Percentiles rank a stretch among this genome's conserved stretches.
phyloP scores from a whole-genome alignment of 805 yeast species.

The Saccharomycopsis amapae region DNA sequence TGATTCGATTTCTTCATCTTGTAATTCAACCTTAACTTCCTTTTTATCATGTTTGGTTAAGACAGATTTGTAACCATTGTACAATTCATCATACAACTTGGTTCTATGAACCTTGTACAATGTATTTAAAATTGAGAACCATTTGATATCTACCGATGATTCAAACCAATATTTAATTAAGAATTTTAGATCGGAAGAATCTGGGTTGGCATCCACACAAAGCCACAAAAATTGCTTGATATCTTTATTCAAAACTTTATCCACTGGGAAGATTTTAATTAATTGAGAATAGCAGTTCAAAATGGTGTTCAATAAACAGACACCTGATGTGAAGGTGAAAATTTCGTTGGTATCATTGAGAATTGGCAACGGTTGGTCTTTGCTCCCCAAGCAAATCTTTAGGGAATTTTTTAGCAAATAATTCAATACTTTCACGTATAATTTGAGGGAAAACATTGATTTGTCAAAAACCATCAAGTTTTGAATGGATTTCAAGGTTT shows the following conservation, averaged over 20 bases:
- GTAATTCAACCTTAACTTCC: slow-evolving; percentile 31
- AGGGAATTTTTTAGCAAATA: slow-evolving; percentile 30
- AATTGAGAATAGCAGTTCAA: slow-evolving; percentile 54
- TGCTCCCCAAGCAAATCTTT: slow-evolving; percentile 23
- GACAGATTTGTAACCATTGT: slow-evolving; percentile 36
- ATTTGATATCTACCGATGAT: slow-evolving; percentile 39
- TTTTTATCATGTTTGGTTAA: slow-evolving; percentile 32
- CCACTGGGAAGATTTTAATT: slow-evolving; percentile 44
- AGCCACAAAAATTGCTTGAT: slow-evolving; percentile 57
- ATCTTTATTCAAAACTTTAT: slow-evolving; percentile 36
- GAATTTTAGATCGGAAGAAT: slow-evolving; percentile 36
- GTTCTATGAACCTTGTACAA: slow-evolving; percentile 40
- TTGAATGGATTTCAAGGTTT: slow-evolving; percentile 37
- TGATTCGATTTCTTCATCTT: slow-evolving; percentile 43
- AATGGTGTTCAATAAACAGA: slow-evolving; percentile 36
- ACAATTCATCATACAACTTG: slow-evolving; percentile 35
- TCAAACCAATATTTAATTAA: slow-evolving; percentile 58
- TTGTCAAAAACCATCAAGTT: slow-evolving; percentile 43
- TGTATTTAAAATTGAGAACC: slow-evolving; percentile 53
- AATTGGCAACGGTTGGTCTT: slow-evolving; percentile 29
- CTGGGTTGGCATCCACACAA: slow-evolving; percentile 40
- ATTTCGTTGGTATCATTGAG: slow-evolving; percentile 36
- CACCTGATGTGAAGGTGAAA: slow-evolving; percentile 40
- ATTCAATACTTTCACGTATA: slow-evolving; percentile 29
- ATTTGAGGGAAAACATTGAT: slow-evolving; percentile 27